Conservation (phyloP, 768 basidiomycete species). For the Gelatoporia subvermispora region DNA sequence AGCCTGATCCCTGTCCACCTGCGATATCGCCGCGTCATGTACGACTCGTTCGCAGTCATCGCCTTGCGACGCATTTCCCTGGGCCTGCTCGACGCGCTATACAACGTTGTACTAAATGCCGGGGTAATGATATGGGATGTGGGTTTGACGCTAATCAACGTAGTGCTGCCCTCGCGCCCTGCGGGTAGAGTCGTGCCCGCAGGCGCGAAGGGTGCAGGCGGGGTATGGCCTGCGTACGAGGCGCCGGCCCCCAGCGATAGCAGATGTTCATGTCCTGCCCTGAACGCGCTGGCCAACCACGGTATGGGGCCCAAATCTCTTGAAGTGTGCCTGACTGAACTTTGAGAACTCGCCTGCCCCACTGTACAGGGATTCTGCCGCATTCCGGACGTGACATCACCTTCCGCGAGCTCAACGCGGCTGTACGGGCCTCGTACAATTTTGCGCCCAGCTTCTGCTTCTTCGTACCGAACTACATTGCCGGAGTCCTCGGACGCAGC, state of each 20-base stretch:
- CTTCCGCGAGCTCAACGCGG: conserved; percentile 41
- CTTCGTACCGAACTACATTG: conserved; percentile 60
- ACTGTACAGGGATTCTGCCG: conserved; percentile 43
- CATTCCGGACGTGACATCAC: conserved; percentile 65
- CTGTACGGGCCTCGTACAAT: conserved; percentile 58
- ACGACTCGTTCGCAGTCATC: conserved; percentile 3
- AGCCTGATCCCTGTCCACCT: too few species aligned
- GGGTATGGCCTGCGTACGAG: conserved; percentile 65
- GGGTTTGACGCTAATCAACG: conserved; percentile 45
- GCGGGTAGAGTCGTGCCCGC: conserved; percentile 14
- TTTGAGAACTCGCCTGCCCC: too few species aligned
- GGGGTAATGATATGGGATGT: conserved; percentile 47
- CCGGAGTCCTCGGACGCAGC: conserved; percentile 49
- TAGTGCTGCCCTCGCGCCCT: conserved; percentile 43
- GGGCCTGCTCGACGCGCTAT: conserved; percentile 9
- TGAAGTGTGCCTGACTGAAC: too few species aligned
- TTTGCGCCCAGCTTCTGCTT: conserved; percentile 63
- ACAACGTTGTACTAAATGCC: conserved; percentile 7
- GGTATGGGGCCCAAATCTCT: conserved; percentile 46
- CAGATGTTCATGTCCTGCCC: conserved; percentile 65
- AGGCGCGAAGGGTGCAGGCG: conserved; percentile 41
- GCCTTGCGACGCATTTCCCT: conserved; percentile 8
- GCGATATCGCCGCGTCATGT: conserved; percentile 2
- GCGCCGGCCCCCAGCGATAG: conserved; percentile 60
- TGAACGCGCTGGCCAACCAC: conserved; percentile 83